Evolutionary conservation across 257 asterid genomes (phyloP).

Genomic region (Salvia hispanica): DNA sequence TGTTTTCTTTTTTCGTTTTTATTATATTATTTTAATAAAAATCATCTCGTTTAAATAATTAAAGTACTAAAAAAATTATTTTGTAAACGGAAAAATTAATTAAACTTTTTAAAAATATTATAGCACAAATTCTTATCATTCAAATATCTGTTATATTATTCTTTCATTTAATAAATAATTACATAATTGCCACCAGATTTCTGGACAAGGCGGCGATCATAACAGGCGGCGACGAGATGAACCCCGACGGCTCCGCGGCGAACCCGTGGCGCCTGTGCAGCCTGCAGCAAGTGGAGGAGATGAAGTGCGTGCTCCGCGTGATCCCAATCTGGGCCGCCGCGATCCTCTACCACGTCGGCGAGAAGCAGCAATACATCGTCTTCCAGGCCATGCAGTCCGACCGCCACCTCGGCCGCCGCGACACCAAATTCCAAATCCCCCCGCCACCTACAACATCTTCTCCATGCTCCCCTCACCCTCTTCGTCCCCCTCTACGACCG

Average conservation of each 20-base stretch:
- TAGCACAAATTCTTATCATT: too few relatives aligned
- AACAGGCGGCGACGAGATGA: conserved; percentile 47
- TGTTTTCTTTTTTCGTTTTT: too few relatives aligned
- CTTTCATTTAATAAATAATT: too few relatives aligned
- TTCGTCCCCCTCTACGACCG: conserved; percentile 78
- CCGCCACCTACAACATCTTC: conserved; percentile 71
- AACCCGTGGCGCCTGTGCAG: conserved; percentile 75
- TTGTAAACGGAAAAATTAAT: too few relatives aligned
- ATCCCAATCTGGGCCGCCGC: conserved; percentile 73
- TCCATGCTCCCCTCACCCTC: conserved; percentile 65
- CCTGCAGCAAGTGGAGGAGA: conserved; percentile 80
- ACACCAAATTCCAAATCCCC: conserved; percentile 55
- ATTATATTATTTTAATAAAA: too few relatives aligned
- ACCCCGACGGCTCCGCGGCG: conserved; percentile 55
- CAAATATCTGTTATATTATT: too few relatives aligned
- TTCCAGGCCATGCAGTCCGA: conserved; percentile 87
- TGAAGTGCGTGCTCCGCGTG: conserved; percentile 70
- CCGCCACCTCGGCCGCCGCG: conserved; percentile 50
- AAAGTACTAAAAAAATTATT: too few relatives aligned
- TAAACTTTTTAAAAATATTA: too few relatives aligned
- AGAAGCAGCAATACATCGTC: conserved; percentile 70
- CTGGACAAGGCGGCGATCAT: conserved; percentile 83
- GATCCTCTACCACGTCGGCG: conserved; percentile 66
- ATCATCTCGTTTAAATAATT: too few relatives aligned
- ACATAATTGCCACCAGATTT: conserved; percentile 32